Evolutionary conservation across 1,284 basidiomycete species (phyloP).

Genomic region (Heimioporus retisporus): DNA sequence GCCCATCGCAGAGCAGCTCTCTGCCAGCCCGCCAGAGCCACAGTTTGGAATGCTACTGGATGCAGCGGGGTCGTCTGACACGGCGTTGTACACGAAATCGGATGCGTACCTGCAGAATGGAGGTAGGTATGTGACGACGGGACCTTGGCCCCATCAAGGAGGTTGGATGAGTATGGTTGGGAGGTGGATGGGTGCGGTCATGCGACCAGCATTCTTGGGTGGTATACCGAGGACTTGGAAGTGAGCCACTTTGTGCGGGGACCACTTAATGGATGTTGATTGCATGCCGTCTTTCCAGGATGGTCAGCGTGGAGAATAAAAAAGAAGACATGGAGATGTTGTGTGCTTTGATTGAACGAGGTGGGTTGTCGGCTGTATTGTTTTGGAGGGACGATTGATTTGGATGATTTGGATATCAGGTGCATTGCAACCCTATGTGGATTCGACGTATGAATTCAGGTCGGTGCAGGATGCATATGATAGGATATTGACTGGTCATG

Average conservation of each 20-base stretch:
- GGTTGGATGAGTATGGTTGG: conserved; percentile 18
- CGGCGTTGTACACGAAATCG: conserved; percentile 51
- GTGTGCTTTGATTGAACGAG: conserved; percentile 30
- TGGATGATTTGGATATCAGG: conserved; percentile 43
- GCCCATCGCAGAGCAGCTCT: conserved; percentile 56
- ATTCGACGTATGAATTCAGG: conserved; percentile 68
- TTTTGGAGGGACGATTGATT: not conserved
- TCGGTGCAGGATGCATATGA: conserved; percentile 71
- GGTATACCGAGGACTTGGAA: conserved; percentile 56
- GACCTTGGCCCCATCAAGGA: conserved; percentile 46
- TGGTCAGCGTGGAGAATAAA: conserved; percentile 18
- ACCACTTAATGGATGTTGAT: not conserved
- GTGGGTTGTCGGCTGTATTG: conserved; percentile 18
- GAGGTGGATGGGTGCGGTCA: conserved; percentile 34
- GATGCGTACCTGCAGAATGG: conserved; percentile 56
- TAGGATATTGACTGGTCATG: conserved; percentile 61
- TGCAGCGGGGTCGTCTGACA: conserved; percentile 45
- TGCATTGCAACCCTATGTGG: conserved; percentile 66
- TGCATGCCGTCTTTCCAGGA: not conserved
- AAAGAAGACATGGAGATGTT: conserved; percentile 24
- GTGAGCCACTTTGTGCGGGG: conserved; percentile 41
- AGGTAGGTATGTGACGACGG: conserved; percentile 57
- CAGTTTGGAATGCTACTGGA: conserved; percentile 59
- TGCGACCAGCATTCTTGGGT: conserved; percentile 57
- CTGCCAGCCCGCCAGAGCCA: conserved; percentile 45